Evolutionary conservation across 2,329 filamentous ascomycete genomes (phyloP), one percentile per base, ranked within the genome.

Genomic region (Aureobasidium musti): DNA sequence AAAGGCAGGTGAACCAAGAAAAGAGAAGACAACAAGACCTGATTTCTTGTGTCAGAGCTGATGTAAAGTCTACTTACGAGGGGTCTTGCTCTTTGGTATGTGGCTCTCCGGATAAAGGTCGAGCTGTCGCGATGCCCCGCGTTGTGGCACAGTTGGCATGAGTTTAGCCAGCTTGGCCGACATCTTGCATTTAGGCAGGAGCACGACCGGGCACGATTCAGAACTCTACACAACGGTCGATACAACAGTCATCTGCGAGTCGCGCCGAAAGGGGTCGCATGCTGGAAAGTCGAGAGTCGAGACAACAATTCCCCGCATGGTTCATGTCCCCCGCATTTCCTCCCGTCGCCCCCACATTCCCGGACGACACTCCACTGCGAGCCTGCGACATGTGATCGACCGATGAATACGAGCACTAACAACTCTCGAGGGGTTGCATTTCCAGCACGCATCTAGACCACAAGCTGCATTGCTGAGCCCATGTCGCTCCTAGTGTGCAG

Each of bases 331-430:
- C 43, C 7, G n/a, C n/a, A n/a, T n/a, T n/a, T n/a, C n/a, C n/a
- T n/a, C n/a, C n/a, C n/a, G n/a, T 5, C 49, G 49, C 28, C 49
- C 49, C 49, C 49, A n/a, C 49, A 17, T 30, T 10, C 5, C 6
- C 49, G 49, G 49, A 30, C 14, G 26, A 17, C 3, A 52, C 49
- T 52, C 49, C n/a, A n/a, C n/a, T n/a, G n/a, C n/a, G n/a, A n/a
- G n/a, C n/a, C 49, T n/a, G 8, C n/a, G 28, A 33, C 49, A 52
- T 52, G 49, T 50, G 28, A 53, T 37, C 50, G 30, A 35, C 50
- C 17, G 28, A n/a, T 23, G 19, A 5, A 54, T 19, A 54, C 30
- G 50, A 54, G 50, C 50, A 14, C 19, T 33, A 37, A 8, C 19
- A 35, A 23, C 30, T 10, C 6, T 35, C 10, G 2, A 3, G 8